phyloP scores from a whole-genome alignment of 2,329 filamentous ascomycete genomes.

The Alternaria gaisen region DNA sequence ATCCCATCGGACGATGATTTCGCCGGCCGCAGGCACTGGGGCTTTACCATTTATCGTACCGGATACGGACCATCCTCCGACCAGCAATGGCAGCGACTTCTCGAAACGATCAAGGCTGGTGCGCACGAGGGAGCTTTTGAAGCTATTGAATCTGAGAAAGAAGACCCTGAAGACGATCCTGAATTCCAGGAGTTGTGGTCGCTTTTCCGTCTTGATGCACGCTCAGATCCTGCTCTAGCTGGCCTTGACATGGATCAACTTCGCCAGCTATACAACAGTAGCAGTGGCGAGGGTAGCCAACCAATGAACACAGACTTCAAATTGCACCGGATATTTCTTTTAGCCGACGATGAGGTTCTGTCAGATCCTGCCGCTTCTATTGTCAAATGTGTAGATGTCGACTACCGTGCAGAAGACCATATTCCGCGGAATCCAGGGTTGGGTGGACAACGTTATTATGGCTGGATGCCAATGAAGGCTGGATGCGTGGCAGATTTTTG shows the following conservation, averaged over 20 bases:
- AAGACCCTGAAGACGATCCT: conserved; percentile 16
- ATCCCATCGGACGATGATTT: not conserved
- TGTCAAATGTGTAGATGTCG: conserved; percentile 18
- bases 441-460: conserved; percentile 17
- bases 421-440: conserved; percentile 8
- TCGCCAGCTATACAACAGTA: conserved; percentile 20
- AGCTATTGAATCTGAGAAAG: no score
- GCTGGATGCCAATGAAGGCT: conserved; percentile 16
- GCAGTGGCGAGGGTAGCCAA: conserved; percentile 13
- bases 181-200: conserved; percentile 14
- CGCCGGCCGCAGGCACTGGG: conserved; percentile 14
- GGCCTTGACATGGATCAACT: conserved; percentile 22
- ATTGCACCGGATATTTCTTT: conserved; percentile 15
- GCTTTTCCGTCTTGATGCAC: conserved; percentile 26
- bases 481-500: conserved; percentile 9
- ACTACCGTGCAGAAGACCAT: conserved; percentile 17
- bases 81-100: conserved; percentile 24
- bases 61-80: conserved; percentile 20
- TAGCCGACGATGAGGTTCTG: conserved; percentile 19
- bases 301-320: conserved; percentile 18
- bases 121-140: no score
- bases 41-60: conserved; percentile 30
- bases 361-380: conserved; percentile 8
- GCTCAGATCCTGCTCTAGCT: conserved; percentile 18
- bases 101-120: conserved; percentile 16